phyloP scores from a whole-genome alignment of 2,329 filamentous ascomycete genomes.

The Cyphellophora europaea region DNA sequence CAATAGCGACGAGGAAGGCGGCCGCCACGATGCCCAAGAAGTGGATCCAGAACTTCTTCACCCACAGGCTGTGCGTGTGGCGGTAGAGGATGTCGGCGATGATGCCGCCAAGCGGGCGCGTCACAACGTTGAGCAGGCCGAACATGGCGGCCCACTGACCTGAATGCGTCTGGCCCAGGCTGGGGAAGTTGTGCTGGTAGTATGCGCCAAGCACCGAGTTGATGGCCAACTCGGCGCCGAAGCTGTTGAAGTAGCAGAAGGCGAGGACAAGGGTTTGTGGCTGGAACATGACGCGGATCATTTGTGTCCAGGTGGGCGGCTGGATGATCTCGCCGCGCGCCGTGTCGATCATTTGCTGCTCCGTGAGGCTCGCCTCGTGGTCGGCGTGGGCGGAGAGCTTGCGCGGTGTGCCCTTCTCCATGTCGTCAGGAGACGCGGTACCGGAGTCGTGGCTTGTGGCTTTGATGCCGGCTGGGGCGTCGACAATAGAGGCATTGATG shows the following conservation, averaged over 20 bases:
- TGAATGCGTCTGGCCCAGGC: conserved; percentile 44
- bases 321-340: conserved; percentile 50
- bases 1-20: conserved; percentile 53
- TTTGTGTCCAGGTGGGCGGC: conserved; percentile 54
- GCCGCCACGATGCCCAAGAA: conserved; percentile 48
- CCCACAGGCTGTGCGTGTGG: conserved; percentile 44
- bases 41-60: conserved; percentile 55
- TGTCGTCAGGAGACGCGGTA: conserved; percentile 19
- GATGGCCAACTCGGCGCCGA: conserved; percentile 51
- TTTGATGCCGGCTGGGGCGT: conserved; percentile 15
- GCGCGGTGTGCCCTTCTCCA: background rate
- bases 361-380: conserved; percentile 37
- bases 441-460: conserved; percentile 18
- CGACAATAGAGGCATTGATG: conserved; percentile 18
- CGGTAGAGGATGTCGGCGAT: conserved; percentile 48
- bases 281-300: conserved; percentile 53
- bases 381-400: conserved; percentile 18
- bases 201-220: conserved; percentile 53
- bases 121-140: conserved; percentile 41
- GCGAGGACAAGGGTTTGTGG: conserved; percentile 44
- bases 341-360: conserved; percentile 42
- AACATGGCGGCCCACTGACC: conserved; percentile 50
- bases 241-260: conserved; percentile 49
- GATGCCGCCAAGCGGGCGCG: conserved; percentile 39
- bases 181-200: conserved; percentile 47